Conservation (phyloP, 768 basidiomycete genomes). For the Kwoniella dejecticola region DNA sequence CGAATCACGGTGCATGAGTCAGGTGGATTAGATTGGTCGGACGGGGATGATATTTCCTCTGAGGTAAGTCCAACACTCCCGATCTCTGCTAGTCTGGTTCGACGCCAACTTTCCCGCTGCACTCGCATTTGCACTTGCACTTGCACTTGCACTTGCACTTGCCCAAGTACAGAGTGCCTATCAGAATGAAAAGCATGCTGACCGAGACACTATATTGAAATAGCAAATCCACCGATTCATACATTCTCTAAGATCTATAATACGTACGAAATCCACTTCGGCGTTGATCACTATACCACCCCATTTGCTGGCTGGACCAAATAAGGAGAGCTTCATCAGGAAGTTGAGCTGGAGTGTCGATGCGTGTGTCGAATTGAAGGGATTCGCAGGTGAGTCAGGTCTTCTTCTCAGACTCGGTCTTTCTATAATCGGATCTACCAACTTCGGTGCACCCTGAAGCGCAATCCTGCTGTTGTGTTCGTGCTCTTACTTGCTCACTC, state of each 20-base stretch:
- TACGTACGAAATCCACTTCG: constrained; percentile 58
- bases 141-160: too few species aligned
- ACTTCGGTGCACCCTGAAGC: too few species aligned
- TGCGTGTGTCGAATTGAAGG: constrained; percentile 69
- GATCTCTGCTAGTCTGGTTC: too few species aligned
- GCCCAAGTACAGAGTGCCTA: too few species aligned
- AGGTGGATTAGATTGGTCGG: constrained; percentile 54
- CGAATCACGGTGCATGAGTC: constrained; percentile 55
- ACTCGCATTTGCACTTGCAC: too few species aligned
- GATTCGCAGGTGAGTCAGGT: constrained; percentile 70
- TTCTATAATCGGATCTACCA: too few species aligned
- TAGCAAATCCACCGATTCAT: constrained; percentile 69
- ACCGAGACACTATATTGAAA: too few species aligned
- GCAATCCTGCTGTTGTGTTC: too few species aligned
- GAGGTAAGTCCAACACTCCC: constrained; percentile 32
- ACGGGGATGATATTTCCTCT: constrained; percentile 28
- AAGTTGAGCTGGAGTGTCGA: constrained; percentile 80
- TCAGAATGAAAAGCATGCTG: too few species aligned
- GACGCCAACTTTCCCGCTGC: too few species aligned
- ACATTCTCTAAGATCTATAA: constrained; percentile 64
- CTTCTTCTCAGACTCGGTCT: background rate
- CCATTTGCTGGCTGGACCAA: constrained; percentile 58
- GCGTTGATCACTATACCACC: constrained; percentile 71
- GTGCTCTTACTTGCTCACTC: too few species aligned
- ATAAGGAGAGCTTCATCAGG: constrained; percentile 69